Evolutionary conservation across 345 rosid species (phyloP), one percentile per base, ranked within the genome.

Genomic region (Syzygium jambos): DNA sequence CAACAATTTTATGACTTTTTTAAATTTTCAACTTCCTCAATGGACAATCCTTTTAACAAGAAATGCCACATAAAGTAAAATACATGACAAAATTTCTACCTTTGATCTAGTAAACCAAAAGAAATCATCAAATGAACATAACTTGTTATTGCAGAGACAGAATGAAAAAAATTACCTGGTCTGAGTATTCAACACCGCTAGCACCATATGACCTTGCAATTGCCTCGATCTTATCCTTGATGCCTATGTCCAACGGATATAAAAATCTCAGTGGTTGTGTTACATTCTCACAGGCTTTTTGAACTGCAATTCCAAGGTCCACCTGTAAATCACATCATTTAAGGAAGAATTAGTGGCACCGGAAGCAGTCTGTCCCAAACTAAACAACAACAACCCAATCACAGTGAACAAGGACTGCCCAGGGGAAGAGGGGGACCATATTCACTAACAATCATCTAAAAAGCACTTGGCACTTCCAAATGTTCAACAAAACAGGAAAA

Each of bases 131-230:
- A 15, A 34, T 38, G 22, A 73, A 38, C 0, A 1, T 13, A 73
- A 73, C 82, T 73, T 38, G 80, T 38, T 73, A 73, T 34, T 38
- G 49, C 82, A 38, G 82, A 73, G 82, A 73, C 46, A 0, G 17
- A 25, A 82, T 43, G 21, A 49, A 68, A 57, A 57, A 84, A 54
- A 29, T 90, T 89, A 97, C 99, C 99, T 95, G 98, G 82, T 97
- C 98, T 25, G 99, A 95, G 92, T 94, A 97, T 88, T 96, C 98
- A 27, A 97, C 99, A 54, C 97, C 95, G 29, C 93, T 93, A 87
- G 99, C 99, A 89, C 99, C 99, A 65, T 97, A 96, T 8, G 99
- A 97, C 91, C 86, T 95, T 55, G 99, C 99, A 85, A 96, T 95
- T 63, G 98, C 96, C 92, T 94, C 98, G 55, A 96, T 96, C 90